Base-by-base conservation (phyloP, 1,284 basidiomycete species). In the Rhodotorula sp. region DNA sequence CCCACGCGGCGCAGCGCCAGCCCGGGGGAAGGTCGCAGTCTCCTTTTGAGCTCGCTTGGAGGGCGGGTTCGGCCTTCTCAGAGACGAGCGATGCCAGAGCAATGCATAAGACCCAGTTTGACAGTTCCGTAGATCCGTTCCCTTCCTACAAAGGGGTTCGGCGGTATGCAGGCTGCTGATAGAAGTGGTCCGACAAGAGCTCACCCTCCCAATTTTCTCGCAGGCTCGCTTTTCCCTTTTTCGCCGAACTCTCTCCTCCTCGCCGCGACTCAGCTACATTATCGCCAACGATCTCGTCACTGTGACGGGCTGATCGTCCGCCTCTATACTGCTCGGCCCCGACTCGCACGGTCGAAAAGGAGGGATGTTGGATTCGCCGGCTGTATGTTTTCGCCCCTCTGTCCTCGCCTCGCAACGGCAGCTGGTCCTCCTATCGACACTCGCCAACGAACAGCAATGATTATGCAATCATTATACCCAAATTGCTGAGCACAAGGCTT, bases 161-260 rank as follows among this genome's bases (percentile, higher is more conserved):
- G 53, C 15, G 53, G 14, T 30, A 64, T 64, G 62, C 62, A 64
- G 30, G 55, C 20, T 22, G 44, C 62, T 64, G 62, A 64, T 64
- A 64, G 62, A 64, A 64, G 62, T 45, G 62, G 44, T 45, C 53
- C 42, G 26, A 62, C 62, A 62, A 18, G 56, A 42, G 20, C 42
- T 42, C 42, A 20, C 56, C 42, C 51, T 53, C 37, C 33, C 56
- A 17, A 42, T 45, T 29, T 45, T 42, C 42, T 33, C 14, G 20
- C 29, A 26, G 29, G 33, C 55, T 56, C 33, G 55, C 15, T 24
- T 54, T 10, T 18, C 48, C 48, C 48, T 20, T 18, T 49, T 18
- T 49, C 48, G 20, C 22, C 48, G 6, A 18, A 0, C 48, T 10
- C 48, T 49, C 48, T 49, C n/a, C n/a, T n/a, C n/a, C n/a, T 24